Evolutionary conservation across 1,284 basidiomycete species (phyloP).

Genomic region (Boletellus sp.): DNA sequence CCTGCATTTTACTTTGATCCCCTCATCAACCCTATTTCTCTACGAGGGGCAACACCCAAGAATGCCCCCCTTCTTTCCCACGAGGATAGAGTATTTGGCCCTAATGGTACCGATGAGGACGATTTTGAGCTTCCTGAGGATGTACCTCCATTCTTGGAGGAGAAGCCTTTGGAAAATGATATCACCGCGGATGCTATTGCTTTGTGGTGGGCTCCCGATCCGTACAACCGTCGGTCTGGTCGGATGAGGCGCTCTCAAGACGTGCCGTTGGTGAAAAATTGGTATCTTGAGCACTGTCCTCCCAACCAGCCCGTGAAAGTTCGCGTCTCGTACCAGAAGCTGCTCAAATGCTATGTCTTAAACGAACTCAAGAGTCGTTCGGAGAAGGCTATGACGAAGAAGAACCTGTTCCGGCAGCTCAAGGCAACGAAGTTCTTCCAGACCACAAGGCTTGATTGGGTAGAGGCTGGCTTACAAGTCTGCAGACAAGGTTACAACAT

Average conservation of each 20-base stretch:
- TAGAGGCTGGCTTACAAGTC: conserved; percentile 98
- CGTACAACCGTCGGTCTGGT: conserved; percentile 91
- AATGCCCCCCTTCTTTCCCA: conserved; percentile 82
- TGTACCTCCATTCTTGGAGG: conserved; percentile 80
- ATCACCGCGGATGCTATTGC: conserved; percentile 95
- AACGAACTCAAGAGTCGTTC: conserved; percentile 88
- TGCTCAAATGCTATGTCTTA: conserved; percentile 93
- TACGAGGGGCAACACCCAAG: conserved; percentile 80
- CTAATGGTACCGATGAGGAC: conserved; percentile 79
- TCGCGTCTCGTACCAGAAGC: conserved; percentile 98
- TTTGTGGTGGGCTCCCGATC: conserved; percentile 98
- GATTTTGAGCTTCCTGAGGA: conserved; percentile 86
- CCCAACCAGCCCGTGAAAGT: conserved; percentile 97
- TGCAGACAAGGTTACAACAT: conserved; percentile 99
- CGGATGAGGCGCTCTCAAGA: conserved; percentile 93
- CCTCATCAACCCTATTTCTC: conserved; percentile 93
- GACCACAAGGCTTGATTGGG: conserved; percentile 96
- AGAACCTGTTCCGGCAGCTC: conserved; percentile 92
- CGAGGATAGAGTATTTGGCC: conserved; percentile 90
- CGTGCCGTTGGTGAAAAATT: conserved; percentile 93
- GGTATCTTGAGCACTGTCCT: conserved; percentile 98
- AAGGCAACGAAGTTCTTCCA: conserved; percentile 99
- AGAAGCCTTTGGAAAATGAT: conserved; percentile 84
- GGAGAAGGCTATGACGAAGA: conserved; percentile 97
- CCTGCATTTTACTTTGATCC: conserved; percentile 99